Evolutionary conservation across 140 eudicot species (phyloP).

Genomic region (Bidens hawaiensis): DNA sequence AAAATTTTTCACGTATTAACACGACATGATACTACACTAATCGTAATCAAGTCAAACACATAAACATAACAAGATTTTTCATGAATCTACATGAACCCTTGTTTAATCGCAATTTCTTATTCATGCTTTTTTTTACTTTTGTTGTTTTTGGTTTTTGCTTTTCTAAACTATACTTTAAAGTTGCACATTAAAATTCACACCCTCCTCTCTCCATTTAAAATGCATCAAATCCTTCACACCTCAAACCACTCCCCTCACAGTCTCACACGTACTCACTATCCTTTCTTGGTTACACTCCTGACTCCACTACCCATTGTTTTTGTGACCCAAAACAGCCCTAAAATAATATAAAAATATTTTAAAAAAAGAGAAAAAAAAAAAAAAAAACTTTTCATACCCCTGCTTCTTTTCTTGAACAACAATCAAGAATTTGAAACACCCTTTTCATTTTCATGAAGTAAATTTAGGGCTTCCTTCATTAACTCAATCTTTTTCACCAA

Average conservation of each 20-base stretch:
- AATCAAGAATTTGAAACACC: slow-evolving; percentile 22
- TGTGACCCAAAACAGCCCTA: slow-evolving; percentile 21
- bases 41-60: too few relatives aligned
- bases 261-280: slow-evolving; percentile 3
- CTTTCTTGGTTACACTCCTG: slow-evolving; percentile 22
- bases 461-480: slow-evolving; percentile 16
- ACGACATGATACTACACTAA: too few relatives aligned
- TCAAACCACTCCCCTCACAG: slow-evolving; percentile 7
- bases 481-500: slow-evolving; percentile 18
- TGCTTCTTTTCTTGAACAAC: slow-evolving; percentile 18
- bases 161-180: too few relatives aligned
- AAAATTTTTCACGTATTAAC: too few relatives aligned
- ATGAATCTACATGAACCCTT: too few relatives aligned
- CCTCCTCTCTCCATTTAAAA: slow-evolving; percentile 23
- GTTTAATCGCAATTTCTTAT: too few relatives aligned
- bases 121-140: too few relatives aligned
- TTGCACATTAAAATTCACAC: too few relatives aligned
- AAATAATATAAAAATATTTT: neutral
- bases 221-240: slow-evolving; percentile 16
- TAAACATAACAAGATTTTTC: too few relatives aligned
- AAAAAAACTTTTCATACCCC: slow-evolving; percentile 1
- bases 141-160: too few relatives aligned
- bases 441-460: slow-evolving; percentile 14
- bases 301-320: slow-evolving; percentile 36
- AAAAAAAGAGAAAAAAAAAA: too few relatives aligned